phyloP scores from a whole-genome alignment of 106 monocot genomes.

The Platanthera zijinensis region DNA sequence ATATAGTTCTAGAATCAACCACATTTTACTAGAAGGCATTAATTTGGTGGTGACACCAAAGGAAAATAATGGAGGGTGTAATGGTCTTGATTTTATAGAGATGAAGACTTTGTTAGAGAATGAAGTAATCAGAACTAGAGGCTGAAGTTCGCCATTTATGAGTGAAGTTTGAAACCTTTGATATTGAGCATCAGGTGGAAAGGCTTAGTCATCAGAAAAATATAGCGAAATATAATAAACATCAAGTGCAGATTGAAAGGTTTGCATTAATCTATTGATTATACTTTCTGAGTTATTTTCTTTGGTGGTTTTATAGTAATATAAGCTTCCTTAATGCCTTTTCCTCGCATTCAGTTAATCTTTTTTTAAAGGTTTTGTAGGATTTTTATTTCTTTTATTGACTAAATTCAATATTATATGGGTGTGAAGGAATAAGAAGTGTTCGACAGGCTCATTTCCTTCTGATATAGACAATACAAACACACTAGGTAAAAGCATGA shows the following conservation, averaged over 20 bases:
- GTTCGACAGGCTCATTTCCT: slow-evolving; percentile 10
- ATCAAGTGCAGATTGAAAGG: too few relatives aligned
- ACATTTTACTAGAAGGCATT: slow-evolving; percentile 5
- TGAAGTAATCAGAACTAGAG: slow-evolving; percentile 33
- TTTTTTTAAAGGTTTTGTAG: not conserved
- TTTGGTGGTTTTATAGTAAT: too few relatives aligned
- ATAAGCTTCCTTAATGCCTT: not conserved
- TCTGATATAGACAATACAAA: not conserved
- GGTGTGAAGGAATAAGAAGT: slow-evolving; percentile 37
- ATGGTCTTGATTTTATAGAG: slow-evolving; percentile 14
- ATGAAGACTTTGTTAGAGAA: slow-evolving; percentile 17
- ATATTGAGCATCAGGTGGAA: slow-evolving; percentile 61
- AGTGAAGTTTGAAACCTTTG: slow-evolving; percentile 39
- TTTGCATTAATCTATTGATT: too few relatives aligned
- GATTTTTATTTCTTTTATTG: not conserved
- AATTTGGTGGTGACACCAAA: not conserved
- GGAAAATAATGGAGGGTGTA: not conserved
- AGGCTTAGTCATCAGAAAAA: slow-evolving; percentile 53
- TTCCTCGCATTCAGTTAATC: not conserved
- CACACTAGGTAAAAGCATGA: not conserved
- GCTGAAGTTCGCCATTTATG: slow-evolving; percentile 37
- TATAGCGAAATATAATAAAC: too few relatives aligned
- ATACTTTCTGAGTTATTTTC: too few relatives aligned
- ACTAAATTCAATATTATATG: not conserved
- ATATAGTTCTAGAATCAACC: slow-evolving; percentile 8